Evolutionary conservation across 345 rosid genomes (phyloP), one percentile per base, ranked within the genome.

Genomic region (Erucastrum elatum): DNA sequence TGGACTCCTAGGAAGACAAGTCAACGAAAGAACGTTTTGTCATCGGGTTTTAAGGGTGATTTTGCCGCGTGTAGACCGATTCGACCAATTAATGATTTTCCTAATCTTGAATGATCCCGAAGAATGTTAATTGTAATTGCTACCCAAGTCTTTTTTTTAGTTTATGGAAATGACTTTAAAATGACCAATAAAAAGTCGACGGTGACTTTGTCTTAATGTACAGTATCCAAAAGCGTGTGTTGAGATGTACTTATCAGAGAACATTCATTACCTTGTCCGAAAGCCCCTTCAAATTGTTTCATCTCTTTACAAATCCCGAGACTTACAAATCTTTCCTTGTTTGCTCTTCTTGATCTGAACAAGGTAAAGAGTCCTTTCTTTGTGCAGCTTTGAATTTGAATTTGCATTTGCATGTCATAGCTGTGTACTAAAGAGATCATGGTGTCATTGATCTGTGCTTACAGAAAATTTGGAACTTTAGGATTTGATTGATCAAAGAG

Each of bases 201-300:
- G 77, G 77, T 78, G 78, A 68, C 75, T 68, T 79, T 35, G 59
- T 27, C 70, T 61, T 79, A 9, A 62, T 16, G 55, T 68, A 35
- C 33, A 78, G 53, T 53, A 53, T 12, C 64, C 9, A 17, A 71
- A 0, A 21, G 21, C 21, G 21, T 21, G 21, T 21, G 21, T 21
- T 21, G 21, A 21, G 21, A 21, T 21, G 21, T 21, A n/a, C n/a
- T n/a, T n/a, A 21, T 21, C 41, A 49, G 65, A 49, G 65, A 64
- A 29, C 3, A 55, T 56, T 71, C 60, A 71, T 71, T 78, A 65
- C 76, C 81, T 66, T 78, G 9, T 65, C 26, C 35, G 51, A 39
- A 39, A 39, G 44, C 44, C 11, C 12, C n/a, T 41, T 41, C 49
- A 44, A 44, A 44, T 11, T 44, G 55, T 49, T 49, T 13, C 55